These are phyloP conservation scores for Alternaria gaisen DNA, from an alignment of 2,329 filamentous ascomycete genomes.

Conservation along the genomic window DNA sequence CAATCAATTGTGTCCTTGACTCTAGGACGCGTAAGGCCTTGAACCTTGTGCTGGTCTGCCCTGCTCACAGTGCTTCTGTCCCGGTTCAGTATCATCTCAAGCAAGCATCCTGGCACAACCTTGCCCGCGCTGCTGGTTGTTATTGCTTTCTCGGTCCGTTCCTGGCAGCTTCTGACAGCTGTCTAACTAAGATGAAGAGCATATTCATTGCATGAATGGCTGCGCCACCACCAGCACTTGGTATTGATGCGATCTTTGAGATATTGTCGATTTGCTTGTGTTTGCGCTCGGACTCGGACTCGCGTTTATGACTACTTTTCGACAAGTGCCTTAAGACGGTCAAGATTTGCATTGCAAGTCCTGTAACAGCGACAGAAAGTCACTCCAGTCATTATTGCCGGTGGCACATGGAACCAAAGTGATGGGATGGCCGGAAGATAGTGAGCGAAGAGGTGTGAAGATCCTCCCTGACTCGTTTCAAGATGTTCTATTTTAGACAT, in stretches of 20 bases:
- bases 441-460: conserved; percentile 1
- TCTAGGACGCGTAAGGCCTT: neutral
- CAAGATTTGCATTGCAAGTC: neutral
- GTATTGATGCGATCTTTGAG: conserved; percentile 12
- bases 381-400: conserved; percentile 1
- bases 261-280: conserved; percentile 18
- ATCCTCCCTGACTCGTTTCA: conserved; percentile 13
- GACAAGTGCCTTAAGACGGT: conserved; percentile 7
- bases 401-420: conserved; percentile 1
- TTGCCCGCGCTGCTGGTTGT: conserved; percentile 12
- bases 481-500: conserved; percentile 6
- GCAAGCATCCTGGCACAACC: conserved; percentile 19
- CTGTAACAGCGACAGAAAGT: neutral
- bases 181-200: neutral
- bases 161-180: conserved; percentile 15
- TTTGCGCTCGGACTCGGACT: conserved; percentile 17
- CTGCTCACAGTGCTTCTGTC: conserved; percentile 18
- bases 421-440: neutral
- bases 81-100: conserved; percentile 20
- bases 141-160: conserved; percentile 12
- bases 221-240: conserved; percentile 3
- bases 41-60: conserved; percentile 10
- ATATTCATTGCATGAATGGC: neutral
- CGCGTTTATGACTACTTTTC: conserved; percentile 21
- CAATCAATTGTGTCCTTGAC: neutral